These are phyloP conservation scores for Niebla homalea DNA, from an alignment of 495 filamentous ascomycete species.

Conservation along the genomic window DNA sequence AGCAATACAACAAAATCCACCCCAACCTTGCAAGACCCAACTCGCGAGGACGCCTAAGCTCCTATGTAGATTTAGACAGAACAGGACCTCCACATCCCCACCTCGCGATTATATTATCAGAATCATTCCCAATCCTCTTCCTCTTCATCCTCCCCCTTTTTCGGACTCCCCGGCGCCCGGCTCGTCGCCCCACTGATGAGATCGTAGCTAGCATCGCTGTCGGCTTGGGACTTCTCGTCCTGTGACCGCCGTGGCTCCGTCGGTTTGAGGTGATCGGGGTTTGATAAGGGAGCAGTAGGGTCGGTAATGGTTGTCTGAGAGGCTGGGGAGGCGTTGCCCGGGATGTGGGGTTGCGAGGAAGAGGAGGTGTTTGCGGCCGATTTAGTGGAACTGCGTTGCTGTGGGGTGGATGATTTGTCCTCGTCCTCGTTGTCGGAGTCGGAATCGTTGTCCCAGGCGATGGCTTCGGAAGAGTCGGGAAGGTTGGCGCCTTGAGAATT, in stretches of 20 bases:
- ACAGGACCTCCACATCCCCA: too few relatives aligned
- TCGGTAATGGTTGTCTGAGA: constrained; percentile 23
- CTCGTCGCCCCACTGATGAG: constrained; percentile 78
- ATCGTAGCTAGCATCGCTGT: constrained; percentile 89
- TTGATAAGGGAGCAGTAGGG: constrained; percentile 16
- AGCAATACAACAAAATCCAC: too few relatives aligned
- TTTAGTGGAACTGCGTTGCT: constrained; percentile 10
- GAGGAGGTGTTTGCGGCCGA: neutral
- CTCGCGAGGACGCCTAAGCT: too few relatives aligned
- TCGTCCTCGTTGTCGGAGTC: constrained; percentile 34
- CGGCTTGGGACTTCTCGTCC: constrained; percentile 71
- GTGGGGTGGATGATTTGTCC: constrained; percentile 36
- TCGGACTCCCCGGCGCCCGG: constrained; percentile 61
- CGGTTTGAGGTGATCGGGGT: constrained; percentile 10
- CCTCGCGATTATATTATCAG: neutral
- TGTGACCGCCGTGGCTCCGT: constrained; percentile 54
- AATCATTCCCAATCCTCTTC: constrained; percentile 75
- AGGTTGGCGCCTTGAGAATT: constrained; percentile 38
- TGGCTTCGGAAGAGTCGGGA: constrained; percentile 52
- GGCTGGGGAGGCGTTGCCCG: constrained; percentile 40
- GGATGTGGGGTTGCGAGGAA: neutral
- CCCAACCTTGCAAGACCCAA: too few relatives aligned
- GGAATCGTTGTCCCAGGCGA: constrained; percentile 75
- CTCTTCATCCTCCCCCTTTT: constrained; percentile 41
- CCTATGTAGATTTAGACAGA: too few relatives aligned